Percentiles rank a stretch among this genome's conserved stretches.
These are phyloP conservation scores for Epichloe scottii DNA, from an alignment of 2,329 filamentous ascomycete species.

Conservation along the genomic window DNA sequence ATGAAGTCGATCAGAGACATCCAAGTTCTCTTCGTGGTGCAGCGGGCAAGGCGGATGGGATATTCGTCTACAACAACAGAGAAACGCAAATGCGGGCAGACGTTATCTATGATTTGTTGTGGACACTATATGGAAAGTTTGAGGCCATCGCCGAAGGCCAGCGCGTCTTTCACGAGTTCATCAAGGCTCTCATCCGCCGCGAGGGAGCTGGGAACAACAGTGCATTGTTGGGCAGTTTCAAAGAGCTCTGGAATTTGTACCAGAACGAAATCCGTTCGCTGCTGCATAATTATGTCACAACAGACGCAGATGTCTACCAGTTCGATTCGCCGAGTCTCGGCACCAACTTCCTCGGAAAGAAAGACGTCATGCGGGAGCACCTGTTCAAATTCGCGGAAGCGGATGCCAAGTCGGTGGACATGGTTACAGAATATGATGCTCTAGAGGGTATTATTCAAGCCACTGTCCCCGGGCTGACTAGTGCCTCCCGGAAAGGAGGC, in stretches of 20 bases:
- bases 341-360: constrained; percentile 30
- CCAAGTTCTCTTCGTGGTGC: constrained; percentile 62
- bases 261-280: constrained; percentile 95
- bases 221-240: constrained; percentile 73
- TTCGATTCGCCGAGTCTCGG: constrained; percentile 43
- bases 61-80: constrained; percentile 52
- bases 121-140: constrained; percentile 90
- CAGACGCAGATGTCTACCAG: constrained; percentile 66
- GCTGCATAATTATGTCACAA: constrained; percentile 90
- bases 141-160: constrained; percentile 95
- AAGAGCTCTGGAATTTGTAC: constrained; percentile 93
- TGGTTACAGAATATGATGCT: constrained; percentile 76
- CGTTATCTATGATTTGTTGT: constrained; percentile 82
- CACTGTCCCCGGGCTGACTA: constrained; percentile 85
- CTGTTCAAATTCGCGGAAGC: constrained; percentile 82
- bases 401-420: constrained; percentile 65
- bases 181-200: constrained; percentile 71
- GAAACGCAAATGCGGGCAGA: constrained; percentile 68
- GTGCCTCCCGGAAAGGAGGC: constrained; percentile 45
- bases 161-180: constrained; percentile 83
- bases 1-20: constrained; percentile 84
- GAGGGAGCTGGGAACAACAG: constrained; percentile 56
- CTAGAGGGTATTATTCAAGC: constrained; percentile 80
- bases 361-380: constrained; percentile 41
- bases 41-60: constrained; percentile 38